These are phyloP conservation scores for Anacardium occidentale DNA, from an alignment of 345 rosid genomes.

Conservation along the genomic window DNA sequence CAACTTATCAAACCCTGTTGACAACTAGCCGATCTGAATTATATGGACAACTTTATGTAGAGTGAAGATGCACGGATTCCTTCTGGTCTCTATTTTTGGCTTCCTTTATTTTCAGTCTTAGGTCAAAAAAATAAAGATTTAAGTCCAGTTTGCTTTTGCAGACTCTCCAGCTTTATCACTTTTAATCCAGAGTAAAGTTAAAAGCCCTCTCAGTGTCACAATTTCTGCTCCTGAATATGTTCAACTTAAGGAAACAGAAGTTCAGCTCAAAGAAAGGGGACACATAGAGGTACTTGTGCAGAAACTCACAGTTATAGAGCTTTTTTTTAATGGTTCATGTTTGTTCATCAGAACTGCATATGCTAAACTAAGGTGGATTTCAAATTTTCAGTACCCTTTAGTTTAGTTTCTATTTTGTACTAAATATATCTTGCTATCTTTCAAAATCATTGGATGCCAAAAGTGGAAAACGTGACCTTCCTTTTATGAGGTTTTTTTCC, in stretches of 20 bases:
- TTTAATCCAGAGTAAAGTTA: constrained; percentile 66
- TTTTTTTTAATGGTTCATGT: not conserved
- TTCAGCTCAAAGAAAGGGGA: constrained; percentile 49
- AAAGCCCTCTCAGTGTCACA: constrained; percentile 40
- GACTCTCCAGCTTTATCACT: constrained; percentile 71
- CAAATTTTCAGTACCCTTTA: not conserved
- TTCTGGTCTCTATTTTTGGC: not conserved
- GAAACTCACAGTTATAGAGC: not conserved
- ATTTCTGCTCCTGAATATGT: constrained; percentile 61
- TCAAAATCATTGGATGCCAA: not conserved
- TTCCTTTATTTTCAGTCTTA: not conserved
- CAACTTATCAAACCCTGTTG: not conserved
- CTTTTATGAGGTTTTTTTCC: no score
- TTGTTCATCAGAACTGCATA: not conserved
- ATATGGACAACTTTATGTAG: not conserved
- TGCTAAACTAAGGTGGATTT: not conserved
- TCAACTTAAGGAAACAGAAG: constrained; percentile 41
- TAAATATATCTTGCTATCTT: not conserved
- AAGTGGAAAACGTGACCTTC: not conserved
- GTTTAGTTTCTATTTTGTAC: not conserved
- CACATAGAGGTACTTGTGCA: constrained; percentile 43
- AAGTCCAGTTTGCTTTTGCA: constrained; percentile 28
- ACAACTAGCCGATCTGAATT: not conserved
- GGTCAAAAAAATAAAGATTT: constrained; percentile 14
- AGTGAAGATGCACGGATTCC: not conserved